A percentile compares a stretch with the other conserved stretches of the same genome.
Evolutionary conservation across 148 eudicot species (phyloP).

Genomic region (Camellia lanceoleosa): DNA sequence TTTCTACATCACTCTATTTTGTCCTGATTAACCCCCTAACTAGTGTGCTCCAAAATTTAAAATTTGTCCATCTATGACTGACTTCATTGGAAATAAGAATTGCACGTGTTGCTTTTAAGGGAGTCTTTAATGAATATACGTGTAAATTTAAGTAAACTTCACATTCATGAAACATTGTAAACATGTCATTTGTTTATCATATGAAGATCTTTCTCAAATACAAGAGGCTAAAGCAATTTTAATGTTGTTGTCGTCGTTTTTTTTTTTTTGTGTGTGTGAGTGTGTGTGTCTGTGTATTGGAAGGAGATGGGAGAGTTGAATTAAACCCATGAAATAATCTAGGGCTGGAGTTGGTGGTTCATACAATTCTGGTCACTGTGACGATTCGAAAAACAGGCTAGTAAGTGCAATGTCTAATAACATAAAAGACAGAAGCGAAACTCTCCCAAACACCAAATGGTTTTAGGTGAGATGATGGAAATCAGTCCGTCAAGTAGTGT

Average conservation of each 20-base stretch:
- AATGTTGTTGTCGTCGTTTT: too few relatives aligned
- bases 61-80: background rate
- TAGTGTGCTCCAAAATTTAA: background rate
- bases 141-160: background rate
- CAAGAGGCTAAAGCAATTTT: background rate
- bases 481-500: too few relatives aligned
- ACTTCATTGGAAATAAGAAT: background rate
- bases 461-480: too few relatives aligned
- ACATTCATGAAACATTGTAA: background rate
- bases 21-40: background rate
- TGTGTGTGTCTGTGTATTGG: too few relatives aligned
- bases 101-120: background rate
- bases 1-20: background rate
- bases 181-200: background rate
- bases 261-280: too few relatives aligned
- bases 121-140: background rate
- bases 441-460: too few relatives aligned
- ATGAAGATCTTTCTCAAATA: background rate
- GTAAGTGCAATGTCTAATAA: too few relatives aligned
- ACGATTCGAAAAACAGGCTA: too few relatives aligned
- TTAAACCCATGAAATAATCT: background rate
- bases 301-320: too few relatives aligned
- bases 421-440: too few relatives aligned
- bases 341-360: background rate
- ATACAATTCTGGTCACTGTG: too few relatives aligned